Conservation (phyloP, 2,329 filamentous ascomycete genomes). For the Byssothecium circinans region DNA sequence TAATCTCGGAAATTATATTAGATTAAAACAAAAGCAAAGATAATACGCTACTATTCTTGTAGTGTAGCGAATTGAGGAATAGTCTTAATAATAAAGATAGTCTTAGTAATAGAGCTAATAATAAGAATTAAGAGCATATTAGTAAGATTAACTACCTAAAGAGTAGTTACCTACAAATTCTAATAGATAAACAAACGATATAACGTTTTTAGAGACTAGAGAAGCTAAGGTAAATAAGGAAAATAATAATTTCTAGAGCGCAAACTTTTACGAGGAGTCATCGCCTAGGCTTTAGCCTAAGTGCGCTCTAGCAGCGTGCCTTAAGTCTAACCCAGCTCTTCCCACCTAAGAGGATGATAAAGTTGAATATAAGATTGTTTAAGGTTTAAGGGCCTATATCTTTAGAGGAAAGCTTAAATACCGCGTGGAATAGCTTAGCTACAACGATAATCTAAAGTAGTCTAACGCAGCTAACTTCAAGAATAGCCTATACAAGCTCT, state of each 20-base stretch:
- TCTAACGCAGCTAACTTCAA: conserved; percentile 15
- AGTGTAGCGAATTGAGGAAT: conserved; percentile 10
- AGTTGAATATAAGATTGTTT: conserved; percentile 7
- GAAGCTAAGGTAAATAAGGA: conserved; percentile 10
- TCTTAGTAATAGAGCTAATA: neutral
- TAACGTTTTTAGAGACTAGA: conserved; percentile 3
- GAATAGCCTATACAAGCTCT: conserved; percentile 11
- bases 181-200: conserved; percentile 12
- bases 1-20: neutral
- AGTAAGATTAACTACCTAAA: conserved; percentile 10
- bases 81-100: conserved; percentile 5
- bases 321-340: conserved; percentile 8
- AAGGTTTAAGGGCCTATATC: conserved; percentile 6
- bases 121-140: conserved; percentile 8
- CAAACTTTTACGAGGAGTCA: conserved; percentile 9
- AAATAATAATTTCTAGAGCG: conserved; percentile 10
- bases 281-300: conserved; percentile 7
- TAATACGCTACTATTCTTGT: conserved; percentile 8
- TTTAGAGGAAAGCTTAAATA: conserved; percentile 7
- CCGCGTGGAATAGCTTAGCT: conserved; percentile 11
- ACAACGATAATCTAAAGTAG: conserved; percentile 9
- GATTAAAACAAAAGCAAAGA: conserved; percentile 4
- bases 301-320: conserved; percentile 2
- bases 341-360: conserved; percentile 7
- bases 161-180: conserved; percentile 12